Percentiles rank a stretch among this genome's conserved stretches.
These are phyloP conservation scores for Hawksworthiomyces lignivorus DNA, from an alignment of 2,329 filamentous ascomycete species.

Conservation along the genomic window DNA sequence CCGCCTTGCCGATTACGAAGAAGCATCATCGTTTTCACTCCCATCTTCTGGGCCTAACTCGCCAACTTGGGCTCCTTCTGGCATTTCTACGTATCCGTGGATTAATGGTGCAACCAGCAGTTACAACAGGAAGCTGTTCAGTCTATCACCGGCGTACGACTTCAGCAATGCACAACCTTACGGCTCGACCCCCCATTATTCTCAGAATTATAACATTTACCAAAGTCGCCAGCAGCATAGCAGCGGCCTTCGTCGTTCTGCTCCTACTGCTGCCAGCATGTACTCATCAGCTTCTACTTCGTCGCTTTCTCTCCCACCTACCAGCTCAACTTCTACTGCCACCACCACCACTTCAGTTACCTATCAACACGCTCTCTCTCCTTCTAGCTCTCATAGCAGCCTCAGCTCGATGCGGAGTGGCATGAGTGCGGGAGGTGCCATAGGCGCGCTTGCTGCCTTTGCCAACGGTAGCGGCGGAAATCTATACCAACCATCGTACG, in stretches of 20 bases:
- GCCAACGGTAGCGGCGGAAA: constrained; percentile 3
- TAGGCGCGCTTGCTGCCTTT: constrained; percentile 13
- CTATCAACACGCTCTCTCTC: constrained; percentile 44
- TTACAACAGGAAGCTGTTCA: constrained; percentile 42
- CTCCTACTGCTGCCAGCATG: constrained; percentile 20
- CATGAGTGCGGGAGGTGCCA: constrained; percentile 7
- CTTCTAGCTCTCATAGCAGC: constrained; percentile 77
- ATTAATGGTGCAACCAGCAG: constrained; percentile 27
- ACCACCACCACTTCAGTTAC: constrained; percentile 16
- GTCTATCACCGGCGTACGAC: constrained; percentile 68
- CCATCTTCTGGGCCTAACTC: constrained; percentile 52
- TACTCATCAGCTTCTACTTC: constrained; percentile 15
- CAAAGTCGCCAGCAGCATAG: constrained; percentile 25
- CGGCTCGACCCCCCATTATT: constrained; percentile 34
- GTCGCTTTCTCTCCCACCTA: constrained; percentile 5
- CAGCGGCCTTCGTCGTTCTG: constrained; percentile 16
- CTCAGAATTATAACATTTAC: constrained; percentile 19
- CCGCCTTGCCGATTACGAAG: constrained; percentile 79
- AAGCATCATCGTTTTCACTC: constrained; percentile 48
- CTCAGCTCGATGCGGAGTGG: constrained; percentile 67
- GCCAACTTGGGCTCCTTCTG: constrained; percentile 36
- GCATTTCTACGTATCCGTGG: constrained; percentile 42
- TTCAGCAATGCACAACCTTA: constrained; percentile 59
- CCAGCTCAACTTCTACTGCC: constrained; percentile 10
- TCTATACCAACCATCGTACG: constrained; percentile 4